A percentile compares a stretch with the other conserved stretches of the same genome.
phyloP scores from a whole-genome alignment of 140 eudicot species.

The Bidens hawaiensis region DNA sequence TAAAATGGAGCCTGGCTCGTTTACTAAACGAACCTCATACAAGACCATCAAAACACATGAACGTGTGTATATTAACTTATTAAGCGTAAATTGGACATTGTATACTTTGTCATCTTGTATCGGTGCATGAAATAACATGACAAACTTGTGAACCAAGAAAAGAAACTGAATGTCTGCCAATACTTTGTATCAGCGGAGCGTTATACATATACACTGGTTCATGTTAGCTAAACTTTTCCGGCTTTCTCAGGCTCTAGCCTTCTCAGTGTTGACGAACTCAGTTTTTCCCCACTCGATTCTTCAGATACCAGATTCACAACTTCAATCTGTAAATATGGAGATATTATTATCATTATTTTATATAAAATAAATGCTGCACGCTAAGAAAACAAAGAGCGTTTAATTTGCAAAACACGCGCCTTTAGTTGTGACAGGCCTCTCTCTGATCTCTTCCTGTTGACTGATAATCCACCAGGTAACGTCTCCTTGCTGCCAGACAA shows the following conservation, averaged over 20 bases:
- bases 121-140: neutral
- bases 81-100: no score
- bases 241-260: slow-evolving; percentile 76
- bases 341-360: neutral
- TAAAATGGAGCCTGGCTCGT: no score
- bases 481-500: slow-evolving; percentile 76
- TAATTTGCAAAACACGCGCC: slow-evolving; percentile 33
- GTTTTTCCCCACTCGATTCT: slow-evolving; percentile 60
- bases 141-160: slow-evolving; percentile 2
- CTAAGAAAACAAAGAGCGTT: neutral
- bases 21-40: no score
- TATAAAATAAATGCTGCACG: neutral
- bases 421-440: slow-evolving; percentile 75
- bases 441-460: slow-evolving; percentile 85
- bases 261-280: slow-evolving; percentile 79
- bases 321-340: slow-evolving; percentile 50
- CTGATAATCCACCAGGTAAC: slow-evolving; percentile 81
- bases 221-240: slow-evolving; percentile 23
- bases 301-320: slow-evolving; percentile 76
- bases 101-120: no score
- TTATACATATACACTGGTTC: slow-evolving; percentile 11
- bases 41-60: no score
- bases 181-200: neutral
- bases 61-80: no score
- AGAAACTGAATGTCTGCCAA: neutral